Base-by-base conservation (phyloP, 2,329 filamentous ascomycete species). In the Periconia sp. region DNA sequence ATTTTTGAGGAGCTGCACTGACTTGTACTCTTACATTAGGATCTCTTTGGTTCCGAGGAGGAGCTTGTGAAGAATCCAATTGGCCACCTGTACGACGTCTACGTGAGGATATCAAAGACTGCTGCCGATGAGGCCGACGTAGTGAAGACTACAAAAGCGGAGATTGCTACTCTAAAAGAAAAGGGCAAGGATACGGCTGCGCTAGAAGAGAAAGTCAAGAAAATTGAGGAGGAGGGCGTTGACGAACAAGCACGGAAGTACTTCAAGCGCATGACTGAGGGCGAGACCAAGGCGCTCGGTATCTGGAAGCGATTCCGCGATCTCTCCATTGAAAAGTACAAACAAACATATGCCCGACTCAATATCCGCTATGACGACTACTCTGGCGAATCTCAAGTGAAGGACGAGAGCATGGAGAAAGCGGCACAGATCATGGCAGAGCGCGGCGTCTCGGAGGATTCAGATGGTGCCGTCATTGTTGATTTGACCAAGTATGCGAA, bases 31-130 rank as follows among this genome's bases (percentile, higher is more conserved):
- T n/a, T n/a, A n/a, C n/a, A n/a, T n/a, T n/a, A n/a, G n/a, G n/a
- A 88, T 63, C 83, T 82, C 59, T 92, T 87, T 65, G 89, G 89
- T 21, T 82, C 80, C 47, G 88, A 92, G 68, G 83, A 86, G 55
- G 81, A 84, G 46, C 78, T 94, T 10, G 69, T 81, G 50, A 77
- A 78, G 34, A 88, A 92, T 59, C 88, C 89, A 10, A 90, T 92
- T 63, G 87, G 88, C 68, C 89, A 94, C 66, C 75, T 94, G 8
- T 92, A 86, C 68, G 83, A 91, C 60, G 85, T 94, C 37, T 94
- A 92, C 60, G 88, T 92, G 50, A 81, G 83, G 68, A 89, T 92
- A 68, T 83, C 83, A 56, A 77, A 77, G 25, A 76, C 86, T 3
- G 79, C 85, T 50, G 70, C 75, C 2, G 81, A 77, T 0, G 85